A percentile compares a stretch with the other conserved stretches of the same genome.
Conservation (phyloP, 352 stramenopile genomes). For the Pythium biforme region DNA sequence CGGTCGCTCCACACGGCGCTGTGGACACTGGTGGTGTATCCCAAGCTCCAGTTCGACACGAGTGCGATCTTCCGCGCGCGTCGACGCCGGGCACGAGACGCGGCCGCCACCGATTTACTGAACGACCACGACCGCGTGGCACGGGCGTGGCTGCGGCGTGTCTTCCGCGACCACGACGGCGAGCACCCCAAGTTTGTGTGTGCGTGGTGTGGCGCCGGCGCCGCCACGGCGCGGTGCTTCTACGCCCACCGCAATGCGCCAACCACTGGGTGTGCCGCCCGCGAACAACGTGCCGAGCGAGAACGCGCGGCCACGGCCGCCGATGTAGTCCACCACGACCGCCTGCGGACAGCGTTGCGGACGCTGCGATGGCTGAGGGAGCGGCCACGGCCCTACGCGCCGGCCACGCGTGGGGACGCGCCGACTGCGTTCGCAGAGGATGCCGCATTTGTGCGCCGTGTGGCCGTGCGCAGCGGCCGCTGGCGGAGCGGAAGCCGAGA, state of each 20-base stretch:
- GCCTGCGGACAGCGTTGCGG: neutral
- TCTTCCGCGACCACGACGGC: constrained; percentile 25
- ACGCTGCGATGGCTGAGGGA: neutral
- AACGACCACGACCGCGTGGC: constrained; percentile 25
- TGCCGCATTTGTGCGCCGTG: neutral
- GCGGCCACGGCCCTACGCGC: neutral
- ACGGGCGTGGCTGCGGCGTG: constrained; percentile 21
- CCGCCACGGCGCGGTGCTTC: constrained; percentile 25
- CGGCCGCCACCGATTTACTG: constrained; percentile 11
- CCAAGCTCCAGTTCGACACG: neutral
- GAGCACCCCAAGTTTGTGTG: constrained; percentile 32
- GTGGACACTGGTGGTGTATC: constrained; percentile 11
- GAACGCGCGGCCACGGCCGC: neutral
- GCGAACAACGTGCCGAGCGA: neutral
- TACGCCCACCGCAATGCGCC: constrained; percentile 26
- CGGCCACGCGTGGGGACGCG: neutral
- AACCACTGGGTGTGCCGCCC: neutral
- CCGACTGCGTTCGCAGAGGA: neutral
- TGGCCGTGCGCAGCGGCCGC: neutral
- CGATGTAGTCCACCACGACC: neutral
- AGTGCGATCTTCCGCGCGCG: neutral
- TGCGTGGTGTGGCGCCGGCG: constrained; percentile 31
- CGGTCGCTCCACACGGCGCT: neutral
- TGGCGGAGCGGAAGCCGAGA: neutral
- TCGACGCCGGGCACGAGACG: neutral